phyloP scores from a whole-genome alignment of 768 basidiomycete species.

The Boletus sensibilis region DNA sequence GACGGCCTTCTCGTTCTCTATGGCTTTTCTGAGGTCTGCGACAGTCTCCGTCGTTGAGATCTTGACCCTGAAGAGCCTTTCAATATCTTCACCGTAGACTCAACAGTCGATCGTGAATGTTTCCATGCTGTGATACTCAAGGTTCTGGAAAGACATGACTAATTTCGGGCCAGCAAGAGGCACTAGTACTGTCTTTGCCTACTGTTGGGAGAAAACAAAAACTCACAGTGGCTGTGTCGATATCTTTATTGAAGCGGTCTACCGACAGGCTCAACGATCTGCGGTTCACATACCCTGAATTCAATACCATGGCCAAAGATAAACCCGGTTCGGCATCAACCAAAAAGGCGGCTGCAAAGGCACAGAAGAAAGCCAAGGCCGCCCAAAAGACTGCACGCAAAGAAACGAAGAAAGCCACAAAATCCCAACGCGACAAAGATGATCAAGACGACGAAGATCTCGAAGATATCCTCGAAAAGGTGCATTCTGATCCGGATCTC shows the following conservation, averaged over 20 bases:
- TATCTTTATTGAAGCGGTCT: too few relatives aligned
- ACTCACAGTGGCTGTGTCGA: too few relatives aligned
- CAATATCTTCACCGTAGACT: too few relatives aligned
- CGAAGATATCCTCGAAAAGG: conserved; percentile 80
- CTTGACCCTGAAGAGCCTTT: too few relatives aligned
- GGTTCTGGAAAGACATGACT: background rate
- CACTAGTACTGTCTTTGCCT: too few relatives aligned
- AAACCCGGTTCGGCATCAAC: conserved; percentile 5
- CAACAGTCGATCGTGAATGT: too few relatives aligned
- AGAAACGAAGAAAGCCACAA: conserved; percentile 57
- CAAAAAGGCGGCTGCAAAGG: conserved; percentile 52
- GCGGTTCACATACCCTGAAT: background rate
- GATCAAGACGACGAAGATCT: conserved; percentile 76
- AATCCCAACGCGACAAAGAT: conserved; percentile 43
- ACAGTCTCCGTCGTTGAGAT: too few relatives aligned
- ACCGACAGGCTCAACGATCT: background rate
- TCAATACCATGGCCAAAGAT: conserved; percentile 19
- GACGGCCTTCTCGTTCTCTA: too few relatives aligned
- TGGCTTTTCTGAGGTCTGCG: too few relatives aligned
- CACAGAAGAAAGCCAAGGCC: conserved; percentile 65
- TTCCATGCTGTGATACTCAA: too few relatives aligned
- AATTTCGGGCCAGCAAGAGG: too few relatives aligned
- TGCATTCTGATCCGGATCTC: conserved; percentile 26
- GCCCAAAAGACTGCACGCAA: conserved; percentile 69
- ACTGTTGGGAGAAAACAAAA: too few relatives aligned